Conservation (phyloP, 2,329 filamentous ascomycete species). For the Gaeumannomyces sp. region DNA sequence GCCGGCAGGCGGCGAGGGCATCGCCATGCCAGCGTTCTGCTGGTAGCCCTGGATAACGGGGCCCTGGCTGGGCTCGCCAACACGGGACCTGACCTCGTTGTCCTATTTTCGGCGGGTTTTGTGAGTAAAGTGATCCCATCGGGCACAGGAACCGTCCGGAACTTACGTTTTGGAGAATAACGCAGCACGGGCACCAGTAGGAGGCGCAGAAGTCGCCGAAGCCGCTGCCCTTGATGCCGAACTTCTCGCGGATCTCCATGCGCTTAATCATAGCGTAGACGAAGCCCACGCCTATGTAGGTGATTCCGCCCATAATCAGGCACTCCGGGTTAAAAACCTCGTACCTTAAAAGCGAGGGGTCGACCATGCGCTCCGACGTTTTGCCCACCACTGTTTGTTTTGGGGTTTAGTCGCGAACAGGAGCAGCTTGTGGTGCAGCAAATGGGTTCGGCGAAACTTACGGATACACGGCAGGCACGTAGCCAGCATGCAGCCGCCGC, state of each 20-base stretch:
- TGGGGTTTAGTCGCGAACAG: too few species aligned
- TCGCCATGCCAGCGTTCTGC: too few species aligned
- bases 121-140: too few species aligned
- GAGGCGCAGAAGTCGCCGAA: slow-evolving; percentile 44
- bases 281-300: slow-evolving; percentile 19
- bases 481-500: slow-evolving; percentile 31
- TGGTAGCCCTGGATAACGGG: too few species aligned
- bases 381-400: slow-evolving; percentile 33
- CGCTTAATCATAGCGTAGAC: slow-evolving; percentile 48
- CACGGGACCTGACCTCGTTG: too few species aligned
- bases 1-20: too few species aligned
- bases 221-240: slow-evolving; percentile 44
- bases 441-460: too few species aligned
- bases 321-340: slow-evolving; percentile 36
- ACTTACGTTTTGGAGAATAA: slow-evolving; percentile 40
- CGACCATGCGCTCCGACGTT: slow-evolving; percentile 37
- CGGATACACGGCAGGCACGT: slow-evolving; percentile 35
- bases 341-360: slow-evolving; percentile 34
- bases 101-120: too few species aligned
- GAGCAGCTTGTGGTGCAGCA: too few species aligned
- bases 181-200: slow-evolving; percentile 52
- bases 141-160: too few species aligned
- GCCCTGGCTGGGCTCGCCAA: too few species aligned
- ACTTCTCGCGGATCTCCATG: slow-evolving; percentile 44
- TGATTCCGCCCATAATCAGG: slow-evolving; percentile 31